Evolutionary conservation across 139 green algal species (phyloP), one percentile per base, ranked within the genome.

Genomic region (Coelastrella sp.): DNA sequence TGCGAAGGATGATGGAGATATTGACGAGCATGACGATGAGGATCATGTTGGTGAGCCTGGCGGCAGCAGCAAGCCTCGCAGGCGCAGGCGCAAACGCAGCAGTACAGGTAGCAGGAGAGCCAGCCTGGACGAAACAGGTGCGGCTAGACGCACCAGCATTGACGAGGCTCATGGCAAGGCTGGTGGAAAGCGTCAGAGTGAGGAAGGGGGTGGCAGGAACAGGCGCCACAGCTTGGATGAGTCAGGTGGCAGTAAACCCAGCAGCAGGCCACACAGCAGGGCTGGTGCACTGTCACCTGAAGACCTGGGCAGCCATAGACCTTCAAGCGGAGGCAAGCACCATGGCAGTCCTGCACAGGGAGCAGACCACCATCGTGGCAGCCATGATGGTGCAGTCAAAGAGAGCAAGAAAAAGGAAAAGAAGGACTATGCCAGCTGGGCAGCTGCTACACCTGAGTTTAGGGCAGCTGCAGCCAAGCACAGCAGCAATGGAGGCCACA

Each of bases 361-460:
- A 56, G n/a, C 22, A 19, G 47, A 60, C 19, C 65, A 80, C 20
- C 47, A 57, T 54, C 54, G 74, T 64, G 56, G 73, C 73, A 90
- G 74, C 71, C 71, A 81, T 56, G 73, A 65, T 56, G 86, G 86
- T 4, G 75, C 60, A 0, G 73, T 16, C 13, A 74, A 91, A 22
- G 71, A 86, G 7, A 54, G 85, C 54, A 78, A 91, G 80, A 83
- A 91, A 80, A 83, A 84, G 23, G 87, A 77, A 17, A 92, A 92
- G 65, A 94, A 93, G 58, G 93, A 95, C 17, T 95, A 95, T 80
- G 93, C 92, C 20, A 77, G 85, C 54, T 95, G 93, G 93, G 93
- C 93, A 10, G 92, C 92, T 7, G 93, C 93, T 0, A 95, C 92
- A 19, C 90, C 90, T 4, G 90, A 92, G 60, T 95, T 92, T 66